Evolutionary conservation across 2,329 filamentous ascomycete species (phyloP), one percentile per base, ranked within the genome.

Genomic region (Aureobasidium musti): DNA sequence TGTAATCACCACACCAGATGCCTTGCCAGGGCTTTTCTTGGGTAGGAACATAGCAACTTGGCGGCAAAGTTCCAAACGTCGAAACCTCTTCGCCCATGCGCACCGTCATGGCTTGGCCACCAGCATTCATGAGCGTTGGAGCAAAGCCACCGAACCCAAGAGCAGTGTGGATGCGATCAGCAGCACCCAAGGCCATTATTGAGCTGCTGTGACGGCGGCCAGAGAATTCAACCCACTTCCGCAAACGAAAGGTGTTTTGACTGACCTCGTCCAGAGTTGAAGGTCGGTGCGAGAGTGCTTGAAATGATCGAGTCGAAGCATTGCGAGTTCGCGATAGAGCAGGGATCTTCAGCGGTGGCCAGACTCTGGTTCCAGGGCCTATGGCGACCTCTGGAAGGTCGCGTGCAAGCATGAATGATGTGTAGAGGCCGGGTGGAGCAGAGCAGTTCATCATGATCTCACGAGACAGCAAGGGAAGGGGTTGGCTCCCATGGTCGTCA

Each of bases 1-100:
- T 89, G 73, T 97, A 97, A 75, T 97, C 93, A 0, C 93, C 93
- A 19, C 92, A 89, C 90, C 91, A 98, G 35, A 99, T 91, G 0
- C 94, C 94, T 69, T 92, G 87, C 81, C 89, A 97, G 0, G 92
- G 93, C 74, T 92, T 94, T 65, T 88, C 83, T 11, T 80, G 76
- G 0, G 92, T 96, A 0, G 94, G 92, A 0, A 87, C 95, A 75
- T 96, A 97, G n/a, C 89, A 78, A 2, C 79, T 80, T 3, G 87
- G 85, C 50, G 92, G 87, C 1, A 98, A 80, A 0, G 92, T 96
- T 0, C 90, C 91, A 72, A 87, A 89, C 0, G 85, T 88, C 2
- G 82, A 81, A 21, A 87, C 79, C 50, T 83, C 80, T 70, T 86
- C 84, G 5, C 80, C 81, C 59, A 83, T 78, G 0, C 79, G 76